phyloP scores from a whole-genome alignment of 495 filamentous ascomycete genomes.

The Podospora pseudoanserina region DNA sequence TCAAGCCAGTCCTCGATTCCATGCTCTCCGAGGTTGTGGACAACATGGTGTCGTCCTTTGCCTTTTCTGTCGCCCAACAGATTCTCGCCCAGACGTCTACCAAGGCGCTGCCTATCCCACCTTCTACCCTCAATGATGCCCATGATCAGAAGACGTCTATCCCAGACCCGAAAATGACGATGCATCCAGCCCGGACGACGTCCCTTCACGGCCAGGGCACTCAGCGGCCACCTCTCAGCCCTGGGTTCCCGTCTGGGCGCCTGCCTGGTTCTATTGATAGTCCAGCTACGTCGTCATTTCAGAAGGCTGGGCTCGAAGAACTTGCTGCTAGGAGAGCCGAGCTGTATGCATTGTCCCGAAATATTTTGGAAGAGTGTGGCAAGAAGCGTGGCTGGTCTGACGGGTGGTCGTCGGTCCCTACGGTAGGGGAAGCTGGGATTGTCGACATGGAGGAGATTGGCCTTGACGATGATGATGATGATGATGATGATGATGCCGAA shows the following conservation, averaged over 20 bases:
- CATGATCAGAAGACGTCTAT: conserved; percentile 52
- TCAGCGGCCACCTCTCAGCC: conserved; percentile 41
- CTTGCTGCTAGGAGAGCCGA: conserved; percentile 80
- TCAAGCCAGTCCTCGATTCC: conserved; percentile 26
- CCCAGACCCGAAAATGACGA: conserved; percentile 60
- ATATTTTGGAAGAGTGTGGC: conserved; percentile 70
- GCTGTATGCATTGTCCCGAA: conserved; percentile 72
- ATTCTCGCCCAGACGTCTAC: conserved; percentile 74
- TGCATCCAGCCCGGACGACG: conserved; percentile 55
- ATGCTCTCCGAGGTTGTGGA: conserved; percentile 58
- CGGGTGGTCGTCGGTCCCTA: conserved; percentile 67
- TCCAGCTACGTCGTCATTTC: conserved; percentile 33
- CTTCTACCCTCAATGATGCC: conserved; percentile 50
- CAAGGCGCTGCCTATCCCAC: conserved; percentile 60
- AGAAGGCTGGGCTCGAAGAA: conserved; percentile 71
- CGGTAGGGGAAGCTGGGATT: conserved; percentile 49
- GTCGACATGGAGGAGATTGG: conserved; percentile 55
- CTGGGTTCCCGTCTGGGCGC: conserved; percentile 41
- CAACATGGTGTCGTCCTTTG: conserved; percentile 81
- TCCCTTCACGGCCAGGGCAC: conserved; percentile 43
- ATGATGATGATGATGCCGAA: conserved; percentile 23
- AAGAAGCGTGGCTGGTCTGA: conserved; percentile 70
- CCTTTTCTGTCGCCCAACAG: conserved; percentile 72
- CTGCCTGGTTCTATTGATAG: conserved; percentile 29
- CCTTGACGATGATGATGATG: conserved; percentile 31